These are phyloP conservation scores for Fusarium multiceps DNA, from an alignment of 2,329 filamentous ascomycete species.

Conservation along the genomic window DNA sequence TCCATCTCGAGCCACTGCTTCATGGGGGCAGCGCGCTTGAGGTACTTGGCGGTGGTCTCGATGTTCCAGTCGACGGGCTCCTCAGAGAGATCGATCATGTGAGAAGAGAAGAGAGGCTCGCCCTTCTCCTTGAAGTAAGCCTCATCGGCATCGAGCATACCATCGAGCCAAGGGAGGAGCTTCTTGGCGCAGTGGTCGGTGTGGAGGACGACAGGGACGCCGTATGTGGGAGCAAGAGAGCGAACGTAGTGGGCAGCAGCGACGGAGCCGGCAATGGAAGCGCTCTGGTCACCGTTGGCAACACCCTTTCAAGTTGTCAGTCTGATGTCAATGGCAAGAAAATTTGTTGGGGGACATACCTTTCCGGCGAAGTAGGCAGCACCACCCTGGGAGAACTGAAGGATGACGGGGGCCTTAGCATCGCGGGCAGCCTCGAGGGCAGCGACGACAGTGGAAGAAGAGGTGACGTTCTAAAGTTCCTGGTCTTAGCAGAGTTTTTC, in stretches of 20 bases:
- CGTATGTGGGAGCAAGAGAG: slow-evolving; percentile 85
- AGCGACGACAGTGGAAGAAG: slow-evolving; percentile 81
- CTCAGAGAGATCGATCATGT: slow-evolving; percentile 99
- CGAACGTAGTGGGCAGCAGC: slow-evolving; percentile 95
- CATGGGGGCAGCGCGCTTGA: slow-evolving; percentile 94
- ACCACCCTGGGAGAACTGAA: slow-evolving; percentile 94
- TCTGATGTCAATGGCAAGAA: slow-evolving; percentile 19
- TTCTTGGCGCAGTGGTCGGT: slow-evolving; percentile 99
- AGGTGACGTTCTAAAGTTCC: slow-evolving; percentile 80
- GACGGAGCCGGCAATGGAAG: slow-evolving; percentile 87
- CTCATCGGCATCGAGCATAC: slow-evolving; percentile 95
- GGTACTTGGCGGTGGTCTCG: slow-evolving; percentile 89
- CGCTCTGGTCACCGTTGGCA: slow-evolving; percentile 82
- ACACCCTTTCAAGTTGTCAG: slow-evolving; percentile 67
- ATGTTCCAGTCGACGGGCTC: slow-evolving; percentile 93
- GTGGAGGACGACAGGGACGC: slow-evolving; percentile 91
- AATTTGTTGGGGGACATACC: slow-evolving; percentile 55
- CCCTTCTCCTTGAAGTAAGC: slow-evolving; percentile 92
- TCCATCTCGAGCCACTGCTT: slow-evolving; percentile 99
- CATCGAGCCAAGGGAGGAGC: slow-evolving; percentile 96
- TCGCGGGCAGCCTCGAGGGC: slow-evolving; percentile 95
- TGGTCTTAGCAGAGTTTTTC: slow-evolving; percentile 2
- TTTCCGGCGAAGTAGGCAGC: slow-evolving; percentile 93
- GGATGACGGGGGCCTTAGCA: slow-evolving; percentile 88
- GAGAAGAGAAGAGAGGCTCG: slow-evolving; percentile 92